Conservation (phyloP, 805 yeast species). For the Wickerhamomyces ciferrii region DNA sequence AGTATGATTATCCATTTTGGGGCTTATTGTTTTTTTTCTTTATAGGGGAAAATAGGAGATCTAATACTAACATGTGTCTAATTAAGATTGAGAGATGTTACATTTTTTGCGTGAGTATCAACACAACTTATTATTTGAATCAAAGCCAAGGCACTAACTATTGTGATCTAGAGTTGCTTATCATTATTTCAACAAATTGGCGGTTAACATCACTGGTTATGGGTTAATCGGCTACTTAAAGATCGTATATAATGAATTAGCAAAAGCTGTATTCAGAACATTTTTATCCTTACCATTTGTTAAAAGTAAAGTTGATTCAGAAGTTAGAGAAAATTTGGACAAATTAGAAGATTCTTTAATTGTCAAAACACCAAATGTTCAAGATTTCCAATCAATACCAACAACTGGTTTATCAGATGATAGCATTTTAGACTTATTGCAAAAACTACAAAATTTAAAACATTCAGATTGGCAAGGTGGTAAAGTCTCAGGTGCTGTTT, state of each 20-base stretch:
- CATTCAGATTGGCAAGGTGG: conserved; percentile 85
- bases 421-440: conserved; percentile 45
- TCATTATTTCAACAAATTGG: neutral
- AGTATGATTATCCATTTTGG: neutral
- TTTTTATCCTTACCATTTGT: conserved; percentile 47
- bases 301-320: conserved; percentile 50
- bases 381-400: conserved; percentile 52
- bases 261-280: conserved; percentile 23
- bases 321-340: conserved; percentile 42
- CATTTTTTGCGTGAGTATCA: neutral
- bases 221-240: conserved; percentile 31
- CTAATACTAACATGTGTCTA: neutral
- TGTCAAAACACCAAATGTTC: conserved; percentile 40
- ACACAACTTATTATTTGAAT: no score
- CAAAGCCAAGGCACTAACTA: neutral
- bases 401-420: conserved; percentile 44
- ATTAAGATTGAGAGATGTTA: neutral
- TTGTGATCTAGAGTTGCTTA: conserved; percentile 1
- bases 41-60: neutral
- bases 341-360: conserved; percentile 56
- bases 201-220: conserved; percentile 27
- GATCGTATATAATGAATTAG: conserved; percentile 10
- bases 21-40: no score
- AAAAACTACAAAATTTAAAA: conserved; percentile 41
- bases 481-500: conserved; percentile 89